A percentile compares a stretch with the other conserved stretches of the same genome.
Evolutionary conservation across 75 land plant genomes (phyloP).

Genomic region (Adiantum capillusveneris): DNA sequence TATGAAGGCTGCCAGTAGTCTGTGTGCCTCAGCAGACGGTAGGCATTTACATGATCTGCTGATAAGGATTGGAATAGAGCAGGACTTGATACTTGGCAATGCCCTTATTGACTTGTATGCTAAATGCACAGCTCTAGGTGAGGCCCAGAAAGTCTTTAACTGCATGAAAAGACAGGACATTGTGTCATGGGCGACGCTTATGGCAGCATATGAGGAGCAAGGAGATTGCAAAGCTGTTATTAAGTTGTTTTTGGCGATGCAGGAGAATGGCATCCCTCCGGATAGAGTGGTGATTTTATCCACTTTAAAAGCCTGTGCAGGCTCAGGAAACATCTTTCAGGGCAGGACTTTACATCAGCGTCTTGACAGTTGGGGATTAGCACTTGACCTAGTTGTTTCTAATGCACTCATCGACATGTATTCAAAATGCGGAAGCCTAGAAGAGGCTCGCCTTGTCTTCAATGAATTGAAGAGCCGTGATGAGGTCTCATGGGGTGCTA

Average conservation of each 20-base stretch:
- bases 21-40: conserved; percentile 17
- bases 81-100: conserved; percentile 18
- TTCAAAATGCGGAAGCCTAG: conserved; percentile 5
- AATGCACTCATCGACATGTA: conserved; percentile 42
- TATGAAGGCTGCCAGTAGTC: conserved; percentile 39
- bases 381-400: conserved; percentile 7
- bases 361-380: not conserved
- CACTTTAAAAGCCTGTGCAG: not conserved
- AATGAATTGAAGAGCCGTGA: conserved; percentile 6
- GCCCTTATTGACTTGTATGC: conserved; percentile 33
- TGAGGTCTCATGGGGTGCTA: conserved; percentile 16
- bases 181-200: conserved; percentile 25
- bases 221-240: conserved; percentile 6
- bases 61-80: conserved; percentile 21
- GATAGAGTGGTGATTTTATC: not conserved
- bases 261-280: not conserved
- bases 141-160: conserved; percentile 13
- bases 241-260: not conserved
- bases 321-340: not conserved
- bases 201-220: conserved; percentile 26
- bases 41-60: conserved; percentile 25
- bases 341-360: not conserved
- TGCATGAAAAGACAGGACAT: conserved; percentile 8
- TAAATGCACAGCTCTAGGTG: conserved; percentile 17
- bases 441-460: conserved; percentile 11